Conservation (phyloP, 1,139 yeast genomes). For the Entelexis sorbosivorans region DNA sequence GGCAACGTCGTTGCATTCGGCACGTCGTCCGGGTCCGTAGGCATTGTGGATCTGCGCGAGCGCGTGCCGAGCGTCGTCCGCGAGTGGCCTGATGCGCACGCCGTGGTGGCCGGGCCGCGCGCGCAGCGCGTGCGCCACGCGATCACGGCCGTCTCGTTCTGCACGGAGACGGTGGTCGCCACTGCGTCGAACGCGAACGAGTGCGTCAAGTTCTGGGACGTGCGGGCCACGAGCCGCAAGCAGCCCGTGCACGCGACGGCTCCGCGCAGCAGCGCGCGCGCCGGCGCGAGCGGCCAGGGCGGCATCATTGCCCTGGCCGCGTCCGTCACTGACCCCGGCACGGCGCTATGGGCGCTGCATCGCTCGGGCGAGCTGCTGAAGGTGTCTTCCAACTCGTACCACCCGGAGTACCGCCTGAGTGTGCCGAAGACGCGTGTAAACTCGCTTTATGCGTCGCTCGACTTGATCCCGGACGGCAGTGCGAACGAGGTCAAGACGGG, state of each 20-base stretch:
- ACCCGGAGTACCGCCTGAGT: slow-evolving; percentile 1
- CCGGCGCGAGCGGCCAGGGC: background rate
- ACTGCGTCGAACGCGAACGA: slow-evolving; percentile 22
- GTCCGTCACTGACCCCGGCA: background rate
- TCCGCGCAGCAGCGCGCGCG: background rate
- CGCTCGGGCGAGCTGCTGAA: slow-evolving; percentile 5
- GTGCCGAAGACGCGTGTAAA: slow-evolving; percentile 4
- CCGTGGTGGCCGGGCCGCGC: slow-evolving; percentile 18
- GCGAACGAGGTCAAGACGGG: background rate
- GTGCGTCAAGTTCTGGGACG: slow-evolving; percentile 26
- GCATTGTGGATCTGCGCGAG: slow-evolving; percentile 11
- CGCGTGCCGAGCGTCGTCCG: background rate
- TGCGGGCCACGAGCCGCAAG: slow-evolving; percentile 15
- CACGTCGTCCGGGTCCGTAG: slow-evolving; percentile 7
- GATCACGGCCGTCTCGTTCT: slow-evolving; percentile 22
- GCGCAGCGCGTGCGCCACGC: slow-evolving; percentile 8
- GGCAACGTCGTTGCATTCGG: slow-evolving; percentile 6
- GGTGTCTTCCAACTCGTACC: background rate
- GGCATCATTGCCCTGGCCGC: background rate
- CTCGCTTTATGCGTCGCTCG: slow-evolving; percentile 3
- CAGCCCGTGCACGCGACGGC: background rate
- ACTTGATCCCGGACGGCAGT: slow-evolving; percentile 13
- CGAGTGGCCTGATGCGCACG: slow-evolving; percentile 5
- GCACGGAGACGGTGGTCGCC: slow-evolving; percentile 17
- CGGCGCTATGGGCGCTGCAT: slow-evolving; percentile 3